phyloP scores from a whole-genome alignment of 2,329 filamentous ascomycete species.

The Talaromyces sp. region DNA sequence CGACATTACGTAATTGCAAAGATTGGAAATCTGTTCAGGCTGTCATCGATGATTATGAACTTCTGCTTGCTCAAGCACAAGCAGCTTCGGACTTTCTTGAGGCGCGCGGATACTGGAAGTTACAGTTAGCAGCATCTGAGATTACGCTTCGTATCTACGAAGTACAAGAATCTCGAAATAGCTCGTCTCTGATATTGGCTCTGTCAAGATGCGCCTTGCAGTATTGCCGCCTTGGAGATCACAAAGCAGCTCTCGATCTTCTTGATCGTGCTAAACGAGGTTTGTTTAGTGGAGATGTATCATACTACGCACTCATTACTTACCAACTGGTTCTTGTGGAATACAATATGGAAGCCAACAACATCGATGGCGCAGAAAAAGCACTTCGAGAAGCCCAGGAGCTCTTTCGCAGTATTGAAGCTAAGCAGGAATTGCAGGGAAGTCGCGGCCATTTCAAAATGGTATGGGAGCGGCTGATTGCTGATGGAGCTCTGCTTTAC shows the following conservation, averaged over 20 bases:
- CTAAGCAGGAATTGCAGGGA: slow-evolving; percentile 31
- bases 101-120: slow-evolving; percentile 54
- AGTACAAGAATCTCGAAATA: slow-evolving; percentile 37
- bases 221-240: slow-evolving; percentile 59
- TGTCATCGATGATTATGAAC: slow-evolving; percentile 50
- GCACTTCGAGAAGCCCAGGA: slow-evolving; percentile 29
- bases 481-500: slow-evolving; percentile 61
- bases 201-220: slow-evolving; percentile 52
- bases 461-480: slow-evolving; percentile 52
- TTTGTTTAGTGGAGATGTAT: slow-evolving; percentile 38
- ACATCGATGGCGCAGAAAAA: slow-evolving; percentile 56
- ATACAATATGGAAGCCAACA: slow-evolving; percentile 66
- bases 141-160: slow-evolving; percentile 49
- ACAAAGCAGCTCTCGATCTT: slow-evolving; percentile 54
- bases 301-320: slow-evolving; percentile 48
- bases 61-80: slow-evolving; percentile 51
- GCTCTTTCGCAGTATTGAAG: slow-evolving; percentile 32
- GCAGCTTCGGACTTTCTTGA: slow-evolving; percentile 56
- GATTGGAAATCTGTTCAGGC: slow-evolving; percentile 42
- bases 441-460: slow-evolving; percentile 39
- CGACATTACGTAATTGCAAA: slow-evolving; percentile 44
- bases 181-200: slow-evolving; percentile 41
- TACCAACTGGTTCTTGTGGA: slow-evolving; percentile 73
- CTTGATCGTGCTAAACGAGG: slow-evolving; percentile 59
- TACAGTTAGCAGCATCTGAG: slow-evolving; percentile 49